phyloP scores from a whole-genome alignment of 495 filamentous ascomycete species.

The Aspergillus saccharolyticus region DNA sequence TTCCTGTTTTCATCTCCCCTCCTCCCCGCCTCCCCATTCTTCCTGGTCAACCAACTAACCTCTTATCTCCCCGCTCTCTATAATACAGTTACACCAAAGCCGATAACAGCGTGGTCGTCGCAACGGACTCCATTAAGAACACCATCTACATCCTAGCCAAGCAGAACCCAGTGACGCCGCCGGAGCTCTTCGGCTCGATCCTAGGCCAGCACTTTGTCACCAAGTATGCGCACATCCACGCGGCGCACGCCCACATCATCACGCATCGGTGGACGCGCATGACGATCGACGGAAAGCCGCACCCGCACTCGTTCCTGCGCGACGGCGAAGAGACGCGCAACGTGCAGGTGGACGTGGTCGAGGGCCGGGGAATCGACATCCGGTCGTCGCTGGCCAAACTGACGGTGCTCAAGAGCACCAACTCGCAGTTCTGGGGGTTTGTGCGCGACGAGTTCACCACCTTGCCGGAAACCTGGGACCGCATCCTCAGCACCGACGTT shows the following conservation, averaged over 20 bases:
- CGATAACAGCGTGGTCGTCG: conserved; percentile 93
- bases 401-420: conserved; percentile 93
- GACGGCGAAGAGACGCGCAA: conserved; percentile 81
- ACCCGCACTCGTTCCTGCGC: conserved; percentile 94
- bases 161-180: conserved; percentile 86
- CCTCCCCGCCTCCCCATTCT: background rate
- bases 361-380: conserved; percentile 56
- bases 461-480: conserved; percentile 84
- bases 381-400: conserved; percentile 67
- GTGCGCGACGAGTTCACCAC: conserved; percentile 89
- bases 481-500: conserved; percentile 90
- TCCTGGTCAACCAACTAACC: conserved; percentile 7
- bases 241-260: conserved; percentile 71
- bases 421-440: conserved; percentile 93
- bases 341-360: conserved; percentile 43
- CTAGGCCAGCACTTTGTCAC: conserved; percentile 83
- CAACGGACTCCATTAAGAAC: conserved; percentile 98
- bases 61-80: too few species aligned
- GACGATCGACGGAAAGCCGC: conserved; percentile 77
- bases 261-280: conserved; percentile 93
- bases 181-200: conserved; percentile 84
- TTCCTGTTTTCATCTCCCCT: too few species aligned
- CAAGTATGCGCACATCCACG: conserved; percentile 80
- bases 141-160: conserved; percentile 93
- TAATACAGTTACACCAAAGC: conserved; percentile 72